These are phyloP conservation scores for Solanum rostratum DNA, from an alignment of 257 asterid genomes.

Conservation along the genomic window DNA sequence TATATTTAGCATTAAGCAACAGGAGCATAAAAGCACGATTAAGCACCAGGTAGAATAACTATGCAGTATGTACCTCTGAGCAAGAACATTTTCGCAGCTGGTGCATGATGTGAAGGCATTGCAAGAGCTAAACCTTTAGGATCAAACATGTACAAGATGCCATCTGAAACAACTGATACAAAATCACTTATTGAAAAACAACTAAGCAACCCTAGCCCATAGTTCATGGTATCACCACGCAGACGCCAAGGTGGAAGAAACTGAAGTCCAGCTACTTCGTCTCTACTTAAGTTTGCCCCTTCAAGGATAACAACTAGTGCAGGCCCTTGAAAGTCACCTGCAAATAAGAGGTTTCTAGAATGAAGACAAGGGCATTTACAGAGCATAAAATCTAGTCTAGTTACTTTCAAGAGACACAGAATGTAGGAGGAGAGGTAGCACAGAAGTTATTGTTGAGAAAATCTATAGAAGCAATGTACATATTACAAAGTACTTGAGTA, in stretches of 20 bases:
- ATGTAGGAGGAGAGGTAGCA: background rate
- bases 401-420: background rate
- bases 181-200: slow-evolving; percentile 82
- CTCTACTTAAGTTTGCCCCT: slow-evolving; percentile 83
- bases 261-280: slow-evolving; percentile 82
- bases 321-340: slow-evolving; percentile 99
- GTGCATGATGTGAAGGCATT: slow-evolving; percentile 49
- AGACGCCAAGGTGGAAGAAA: slow-evolving; percentile 94
- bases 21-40: background rate
- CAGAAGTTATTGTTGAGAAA: background rate
- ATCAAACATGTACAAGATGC: slow-evolving; percentile 84
- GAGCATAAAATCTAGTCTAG: background rate
- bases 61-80: slow-evolving; percentile 48
- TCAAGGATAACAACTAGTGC: slow-evolving; percentile 76
- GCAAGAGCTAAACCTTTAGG: slow-evolving; percentile 82
- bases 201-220: slow-evolving; percentile 91
- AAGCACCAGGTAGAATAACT: background rate
- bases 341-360: slow-evolving; percentile 8
- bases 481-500: background rate
- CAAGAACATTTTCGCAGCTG: slow-evolving; percentile 84
- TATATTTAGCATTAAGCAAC: background rate
- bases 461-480: background rate
- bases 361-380: background rate
- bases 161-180: slow-evolving; percentile 78
- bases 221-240: slow-evolving; percentile 75